phyloP scores from a whole-genome alignment of 257 asterid species.

The Capsicum baccatum region DNA sequence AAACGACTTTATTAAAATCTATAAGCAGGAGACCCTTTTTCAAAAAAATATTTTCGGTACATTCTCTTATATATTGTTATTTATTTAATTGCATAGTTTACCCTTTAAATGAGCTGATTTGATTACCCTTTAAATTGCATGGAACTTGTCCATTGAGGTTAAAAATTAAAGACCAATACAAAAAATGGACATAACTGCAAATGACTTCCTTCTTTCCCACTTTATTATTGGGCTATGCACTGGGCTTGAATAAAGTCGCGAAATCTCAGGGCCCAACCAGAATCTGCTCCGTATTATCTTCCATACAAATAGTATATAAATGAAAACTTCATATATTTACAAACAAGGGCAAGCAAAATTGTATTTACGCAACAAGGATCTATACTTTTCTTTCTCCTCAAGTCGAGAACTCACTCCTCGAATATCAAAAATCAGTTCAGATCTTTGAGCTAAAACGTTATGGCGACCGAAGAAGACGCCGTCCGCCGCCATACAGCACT shows the following conservation, averaged over 20 bases:
- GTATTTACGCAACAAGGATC: constrained; percentile 24
- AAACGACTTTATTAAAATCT: too few relatives aligned
- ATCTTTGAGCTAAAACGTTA: constrained; percentile 1
- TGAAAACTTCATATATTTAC: constrained; percentile 4
- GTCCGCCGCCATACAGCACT: constrained; percentile 60
- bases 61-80: too few relatives aligned
- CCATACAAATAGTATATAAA: neutral
- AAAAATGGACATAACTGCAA: neutral
- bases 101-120: too few relatives aligned
- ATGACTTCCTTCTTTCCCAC: neutral
- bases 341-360: constrained; percentile 1
- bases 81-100: too few relatives aligned
- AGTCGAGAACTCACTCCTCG: constrained; percentile 22
- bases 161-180: neutral
- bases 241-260: neutral
- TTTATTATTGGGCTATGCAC: neutral
- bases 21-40: too few relatives aligned
- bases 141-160: too few relatives aligned
- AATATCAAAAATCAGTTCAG: constrained; percentile 16
- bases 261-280: constrained; percentile 4
- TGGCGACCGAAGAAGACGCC: constrained; percentile 51
- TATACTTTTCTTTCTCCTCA: constrained; percentile 23
- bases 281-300: neutral
- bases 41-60: too few relatives aligned
- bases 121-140: too few relatives aligned